Evolutionary conservation across 1,284 basidiomycete genomes (phyloP), one percentile per base, ranked within the genome.

Genomic region (Ceratobasidium sp.): DNA sequence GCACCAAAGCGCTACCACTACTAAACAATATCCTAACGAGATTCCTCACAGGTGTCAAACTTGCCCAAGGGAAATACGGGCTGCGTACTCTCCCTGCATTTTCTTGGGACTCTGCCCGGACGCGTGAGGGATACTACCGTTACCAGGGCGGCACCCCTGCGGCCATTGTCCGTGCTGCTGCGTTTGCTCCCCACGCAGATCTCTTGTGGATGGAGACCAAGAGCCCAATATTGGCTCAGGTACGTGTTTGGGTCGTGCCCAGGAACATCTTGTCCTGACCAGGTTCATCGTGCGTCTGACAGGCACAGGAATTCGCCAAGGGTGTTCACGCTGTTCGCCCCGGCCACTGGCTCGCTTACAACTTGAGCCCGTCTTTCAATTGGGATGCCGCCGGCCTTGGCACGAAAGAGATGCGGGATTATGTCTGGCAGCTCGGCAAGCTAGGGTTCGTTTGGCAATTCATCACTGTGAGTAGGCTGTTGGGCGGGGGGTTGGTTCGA

Each of bases 171-270:
- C 94, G 97, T 76, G 93, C 93, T 37, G 86, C 95, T 77, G 96
- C 95, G 43, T 99, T 95, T 80, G 95, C 95, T 27, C 96, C 95
- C 0, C 95, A 97, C 83, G 92, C 94, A 49, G 96, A 98, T 82
- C 84, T 96, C 71, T 81, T 96, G 77, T 96, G 95, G 95, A 97
- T 98, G 95, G 97, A 99, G 87, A 99, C 98, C 76, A 96, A 96
- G 86, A 92, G 89, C 80, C 97, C 97, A n/a, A 97, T 98, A 83
- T 85, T 97, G 63, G 84, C 90, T 0, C 97, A 99, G 84, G 69
- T 73, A 43, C 29, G 46, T n/a, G 22, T 59, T 49, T 61, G 3
- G 22, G 4, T 11, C 19, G 5, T 24, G 11, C n/a, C 37, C 13
- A 22, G 31, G 14, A 19, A 29, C 8, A 11, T 3, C 8, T n/a